A percentile compares a stretch with the other conserved stretches of the same genome.
Evolutionary conservation across 129 eudicot species (phyloP).

Genomic region (Lactuca sativa): DNA sequence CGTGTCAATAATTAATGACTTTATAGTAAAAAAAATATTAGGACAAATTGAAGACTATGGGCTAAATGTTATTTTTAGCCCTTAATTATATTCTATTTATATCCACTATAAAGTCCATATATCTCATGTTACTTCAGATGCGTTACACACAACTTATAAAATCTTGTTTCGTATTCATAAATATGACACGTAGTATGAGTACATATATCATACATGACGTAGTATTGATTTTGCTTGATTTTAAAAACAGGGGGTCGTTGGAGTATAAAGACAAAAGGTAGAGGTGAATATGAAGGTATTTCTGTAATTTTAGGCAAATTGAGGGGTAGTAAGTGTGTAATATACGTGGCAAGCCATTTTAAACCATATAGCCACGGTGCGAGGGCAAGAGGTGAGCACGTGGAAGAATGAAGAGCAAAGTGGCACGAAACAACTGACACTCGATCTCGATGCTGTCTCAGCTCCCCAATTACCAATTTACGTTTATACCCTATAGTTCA

Average conservation of each 20-base stretch:
- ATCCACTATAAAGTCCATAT: too few relatives aligned
- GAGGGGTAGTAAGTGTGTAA: conserved; percentile 1
- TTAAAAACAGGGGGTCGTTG: conserved; percentile 14
- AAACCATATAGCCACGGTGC: conserved; percentile 29
- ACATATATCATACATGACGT: conserved; percentile 1
- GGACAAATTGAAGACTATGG: too few relatives aligned
- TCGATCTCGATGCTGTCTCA: background rate
- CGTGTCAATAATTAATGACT: too few relatives aligned
- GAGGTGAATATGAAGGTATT: conserved; percentile 1
- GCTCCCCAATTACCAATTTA: conserved; percentile 18
- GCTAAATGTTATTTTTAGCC: too few relatives aligned
- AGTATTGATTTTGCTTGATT: background rate
- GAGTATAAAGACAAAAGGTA: conserved; percentile 19
- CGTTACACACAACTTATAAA: background rate
- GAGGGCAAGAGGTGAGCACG: conserved; percentile 20
- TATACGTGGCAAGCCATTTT: conserved; percentile 18
- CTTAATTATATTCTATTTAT: too few relatives aligned
- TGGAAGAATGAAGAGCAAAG: conserved; percentile 18
- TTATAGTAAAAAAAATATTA: too few relatives aligned
- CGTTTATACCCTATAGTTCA: conserved; percentile 13
- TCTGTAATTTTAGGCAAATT: background rate
- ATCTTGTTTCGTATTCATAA: conserved; percentile 6
- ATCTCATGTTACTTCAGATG: too few relatives aligned
- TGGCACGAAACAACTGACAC: conserved; percentile 7
- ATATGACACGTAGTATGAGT: background rate